Evolutionary conservation across 2,329 filamentous ascomycete genomes (phyloP).

Genomic region (Zymoseptoria ardabiliae): DNA sequence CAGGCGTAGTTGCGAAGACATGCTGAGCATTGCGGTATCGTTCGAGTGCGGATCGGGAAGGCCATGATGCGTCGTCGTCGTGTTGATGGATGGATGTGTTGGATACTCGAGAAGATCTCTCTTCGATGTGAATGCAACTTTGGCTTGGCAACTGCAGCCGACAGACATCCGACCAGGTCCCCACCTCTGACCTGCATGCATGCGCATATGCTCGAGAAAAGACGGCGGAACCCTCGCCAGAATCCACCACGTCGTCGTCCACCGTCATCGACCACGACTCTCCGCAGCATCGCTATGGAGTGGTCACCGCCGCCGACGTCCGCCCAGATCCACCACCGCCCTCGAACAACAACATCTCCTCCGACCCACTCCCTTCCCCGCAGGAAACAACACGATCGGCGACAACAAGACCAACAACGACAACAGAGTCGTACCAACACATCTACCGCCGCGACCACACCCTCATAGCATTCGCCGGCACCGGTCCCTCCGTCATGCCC

Average conservation of each 20-base stretch:
- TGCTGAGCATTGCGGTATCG: conserved; percentile 24
- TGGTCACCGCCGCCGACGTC: conserved; percentile 8
- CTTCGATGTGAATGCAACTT: too few species aligned
- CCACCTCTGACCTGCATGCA: background rate
- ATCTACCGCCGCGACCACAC: conserved; percentile 5
- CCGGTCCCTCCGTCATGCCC: conserved; percentile 51
- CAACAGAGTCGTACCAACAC: background rate
- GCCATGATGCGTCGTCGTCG: conserved; percentile 14
- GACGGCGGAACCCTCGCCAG: background rate
- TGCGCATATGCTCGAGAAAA: background rate
- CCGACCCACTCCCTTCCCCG: background rate
- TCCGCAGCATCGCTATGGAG: conserved; percentile 17
- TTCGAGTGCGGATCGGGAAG: conserved; percentile 13
- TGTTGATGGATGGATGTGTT: background rate
- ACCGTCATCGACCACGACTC: background rate
- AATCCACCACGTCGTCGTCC: background rate
- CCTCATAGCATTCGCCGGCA: conserved; percentile 26
- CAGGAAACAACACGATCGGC: background rate
- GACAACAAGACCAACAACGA: background rate
- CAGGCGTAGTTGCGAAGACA: conserved; percentile 25
- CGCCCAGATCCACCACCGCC: background rate
- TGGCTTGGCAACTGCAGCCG: background rate
- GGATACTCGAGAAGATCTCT: too few species aligned
- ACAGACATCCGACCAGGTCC: background rate
- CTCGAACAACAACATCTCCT: background rate